A percentile compares a stretch with the other conserved stretches of the same genome.
Conservation (phyloP, 805 yeast genomes). For the Wickerhamiella parazyma region DNA sequence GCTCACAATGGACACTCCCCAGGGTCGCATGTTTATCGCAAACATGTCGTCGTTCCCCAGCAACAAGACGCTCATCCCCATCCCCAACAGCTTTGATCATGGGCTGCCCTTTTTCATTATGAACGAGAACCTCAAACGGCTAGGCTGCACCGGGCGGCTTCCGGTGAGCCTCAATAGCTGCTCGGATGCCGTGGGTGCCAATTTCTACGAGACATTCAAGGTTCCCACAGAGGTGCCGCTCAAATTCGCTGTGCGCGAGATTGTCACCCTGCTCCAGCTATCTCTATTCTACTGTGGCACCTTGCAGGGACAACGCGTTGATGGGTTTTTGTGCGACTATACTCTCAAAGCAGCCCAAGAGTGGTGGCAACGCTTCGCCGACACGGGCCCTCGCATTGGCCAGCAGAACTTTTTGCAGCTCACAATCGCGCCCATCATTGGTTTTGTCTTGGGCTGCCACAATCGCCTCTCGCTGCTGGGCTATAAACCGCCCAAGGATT, state of each 20-base stretch:
- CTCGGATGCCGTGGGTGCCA: constrained; percentile 65
- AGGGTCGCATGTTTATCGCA: constrained; percentile 61
- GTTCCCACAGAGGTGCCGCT: constrained; percentile 38
- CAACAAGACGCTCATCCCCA: constrained; percentile 52
- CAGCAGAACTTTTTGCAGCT: constrained; percentile 2
- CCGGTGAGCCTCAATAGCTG: constrained; percentile 55
- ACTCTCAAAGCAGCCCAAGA: constrained; percentile 56
- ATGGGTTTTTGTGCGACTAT: constrained; percentile 69
- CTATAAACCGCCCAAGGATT: constrained; percentile 63
- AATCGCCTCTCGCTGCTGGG: constrained; percentile 45
- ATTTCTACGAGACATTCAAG: constrained; percentile 62
- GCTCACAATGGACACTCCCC: constrained; percentile 47
- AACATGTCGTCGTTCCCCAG: constrained; percentile 74
- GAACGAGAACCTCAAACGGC: constrained; percentile 60
- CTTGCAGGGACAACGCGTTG: constrained; percentile 54
- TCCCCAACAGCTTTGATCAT: constrained; percentile 32
- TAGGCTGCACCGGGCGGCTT: constrained; percentile 78
- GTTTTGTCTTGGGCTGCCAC: constrained; percentile 56
- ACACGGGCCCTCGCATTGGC: constrained; percentile 4
- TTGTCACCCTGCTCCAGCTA: constrained; percentile 62
- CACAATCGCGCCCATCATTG: constrained; percentile 67
- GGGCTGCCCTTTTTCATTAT: constrained; percentile 49
- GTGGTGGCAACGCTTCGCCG: constrained; percentile 78
- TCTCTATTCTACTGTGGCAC: constrained; percentile 66
- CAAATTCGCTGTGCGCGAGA: constrained; percentile 54